Base-by-base conservation (phyloP, 371 early-diverging fungal genomes). In the Rhizopus microsporus region DNA sequence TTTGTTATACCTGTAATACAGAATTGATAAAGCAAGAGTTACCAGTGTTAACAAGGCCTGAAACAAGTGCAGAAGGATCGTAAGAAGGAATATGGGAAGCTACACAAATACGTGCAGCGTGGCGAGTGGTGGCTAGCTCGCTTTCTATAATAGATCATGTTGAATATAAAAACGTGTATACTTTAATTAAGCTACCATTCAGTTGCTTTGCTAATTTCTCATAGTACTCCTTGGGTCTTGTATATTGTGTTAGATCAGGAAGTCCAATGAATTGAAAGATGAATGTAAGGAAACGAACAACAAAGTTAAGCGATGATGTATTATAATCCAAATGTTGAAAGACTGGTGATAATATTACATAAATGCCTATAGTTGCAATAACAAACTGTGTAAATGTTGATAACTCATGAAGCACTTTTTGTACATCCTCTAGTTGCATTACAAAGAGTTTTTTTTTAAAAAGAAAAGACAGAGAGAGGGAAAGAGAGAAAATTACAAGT, bases 11-110 rank as follows among this genome's bases (percentile, higher is more conserved):
- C 81, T 95, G 95, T 16, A 94, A 68, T 1, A 93, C 89, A 13
- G 89, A 87, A 68, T 94, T 94, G 77, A 94, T 80, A 66, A 94
- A 95, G 68, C 95, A 95, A 12, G 94, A 88, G 67, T 95, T 95
- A 44, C 95, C 95, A 8, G 88, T 80, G 59, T 95, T 95, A 56
- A 85, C 82, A 38, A 95, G 78, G 0, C 95, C 95, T 37, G 56
- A 72, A 52, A 67, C 65, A 65, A 33, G 43, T 0, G 59, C 56
- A 43, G 60, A 50, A 9, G 59, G 53, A 40, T 59, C 57, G 16
- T 59, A 34, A 1, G 54, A 38, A 32, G 59, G 53, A 5, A 54
- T n/a, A n/a, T 23, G 13, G 10, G 60, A 61, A 15, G 34, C 30
- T 43, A 67, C 46, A 37, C 67, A 63, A 16, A 70, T 55, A 42